Evolutionary conservation across 192 early-diverging fungal genomes (phyloP), one percentile per base, ranked within the genome.

Genomic region (Coemansia sp.): DNA sequence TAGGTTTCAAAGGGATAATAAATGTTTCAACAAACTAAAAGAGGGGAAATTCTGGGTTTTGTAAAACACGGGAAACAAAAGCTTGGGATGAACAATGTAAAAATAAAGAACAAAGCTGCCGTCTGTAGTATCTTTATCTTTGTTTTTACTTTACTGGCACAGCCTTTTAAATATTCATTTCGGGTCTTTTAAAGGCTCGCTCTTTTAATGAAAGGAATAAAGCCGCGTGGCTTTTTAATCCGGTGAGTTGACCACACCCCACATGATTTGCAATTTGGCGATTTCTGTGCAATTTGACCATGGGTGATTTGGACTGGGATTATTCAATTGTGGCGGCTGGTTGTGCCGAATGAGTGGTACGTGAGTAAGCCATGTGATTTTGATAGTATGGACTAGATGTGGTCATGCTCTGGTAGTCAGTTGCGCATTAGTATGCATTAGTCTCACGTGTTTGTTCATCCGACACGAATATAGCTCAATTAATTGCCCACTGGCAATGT

Each of bases 1-100:
- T 47, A 47, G 3, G 43, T 19, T 22, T 22, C 14, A 14, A 5
- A 50, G 17, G 22, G 6, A 21, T 50, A 50, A n/a, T n/a, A 50
- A 5, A 50, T n/a, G 22, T 22, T 21, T 50, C 4, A 49, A 49
- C 14, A 8, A 50, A 8, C 32, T 6, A 35, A 14, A 52, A 5
- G 48, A 49, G 21, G 21, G 21, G 48, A n/a, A 49, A 15, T 65
- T 72, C 38, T 60, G 43, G 24, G 4, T 5, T 47, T 47, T 12
- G n/a, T 17, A 47, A 47, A 47, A 47, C 12, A n/a, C 43, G 43
- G 43, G 43, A 17, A 49, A 49, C 21, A 49, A 21, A 14, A 49
- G 15, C 15, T 9, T 49, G n/a, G 21, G 15, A 49, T 49, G 53
- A 29, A 55, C 12, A 29, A 55, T 55, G 24, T 55, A 25, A 10